Conservation (phyloP, 2,329 filamentous ascomycete species). For the Fusarium pseudocircinatum region DNA sequence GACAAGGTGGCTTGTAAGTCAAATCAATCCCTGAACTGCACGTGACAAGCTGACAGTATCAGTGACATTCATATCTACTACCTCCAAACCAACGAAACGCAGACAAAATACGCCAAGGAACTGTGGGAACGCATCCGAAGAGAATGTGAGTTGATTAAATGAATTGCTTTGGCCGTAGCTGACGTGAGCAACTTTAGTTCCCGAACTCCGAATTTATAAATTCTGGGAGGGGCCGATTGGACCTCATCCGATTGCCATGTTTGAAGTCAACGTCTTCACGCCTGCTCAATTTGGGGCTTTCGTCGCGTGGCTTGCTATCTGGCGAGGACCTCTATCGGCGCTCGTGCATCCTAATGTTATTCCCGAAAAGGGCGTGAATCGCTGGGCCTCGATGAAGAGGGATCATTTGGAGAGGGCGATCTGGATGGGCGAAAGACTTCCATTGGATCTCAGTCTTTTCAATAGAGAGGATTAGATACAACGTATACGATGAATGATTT, state of each 20-base stretch:
- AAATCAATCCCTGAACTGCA: fast-evolving
- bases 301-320: slow-evolving; percentile 83
- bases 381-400: slow-evolving; percentile 50
- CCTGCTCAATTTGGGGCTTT: slow-evolving; percentile 91
- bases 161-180: too few relatives aligned
- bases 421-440: slow-evolving; percentile 76
- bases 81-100: slow-evolving; percentile 69
- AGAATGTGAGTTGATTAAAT: slow-evolving; percentile 55
- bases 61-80: slow-evolving; percentile 89
- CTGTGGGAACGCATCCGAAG: slow-evolving; percentile 81
- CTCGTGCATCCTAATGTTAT: slow-evolving; percentile 86
- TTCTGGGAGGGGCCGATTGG: slow-evolving; percentile 83
- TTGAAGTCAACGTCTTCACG: slow-evolving; percentile 89
- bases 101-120: slow-evolving; percentile 73
- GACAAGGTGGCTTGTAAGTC: slow-evolving; percentile 76
- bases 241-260: slow-evolving; percentile 87
- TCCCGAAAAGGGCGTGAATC: slow-evolving; percentile 48
- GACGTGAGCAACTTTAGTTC: slow-evolving; percentile 62
- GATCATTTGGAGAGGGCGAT: slow-evolving; percentile 76
- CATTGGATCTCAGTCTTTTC: slow-evolving; percentile 58
- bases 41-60: not conserved
- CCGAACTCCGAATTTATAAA: slow-evolving; percentile 83
- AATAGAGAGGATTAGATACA: not conserved
- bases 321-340: slow-evolving; percentile 81
- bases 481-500: fast-evolving